These are phyloP conservation scores for Saturnispora ahearnii DNA, from an alignment of 805 yeast species.

Conservation along the genomic window DNA sequence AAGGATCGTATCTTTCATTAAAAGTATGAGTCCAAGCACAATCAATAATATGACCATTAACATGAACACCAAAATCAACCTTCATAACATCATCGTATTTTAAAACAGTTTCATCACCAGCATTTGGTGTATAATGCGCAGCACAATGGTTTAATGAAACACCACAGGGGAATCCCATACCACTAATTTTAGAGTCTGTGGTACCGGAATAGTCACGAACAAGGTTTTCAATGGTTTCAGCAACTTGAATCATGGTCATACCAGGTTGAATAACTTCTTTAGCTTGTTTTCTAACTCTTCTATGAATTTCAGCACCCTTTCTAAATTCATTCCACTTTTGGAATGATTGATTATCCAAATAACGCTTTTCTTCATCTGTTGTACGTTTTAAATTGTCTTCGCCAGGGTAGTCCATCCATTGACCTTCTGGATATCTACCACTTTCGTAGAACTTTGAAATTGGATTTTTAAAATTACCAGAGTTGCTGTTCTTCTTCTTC, in stretches of 20 bases:
- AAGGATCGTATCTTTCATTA: conserved; percentile 70
- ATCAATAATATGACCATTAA: conserved; percentile 88
- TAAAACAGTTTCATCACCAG: conserved; percentile 79
- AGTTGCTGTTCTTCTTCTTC: conserved; percentile 47
- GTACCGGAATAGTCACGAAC: conserved; percentile 56
- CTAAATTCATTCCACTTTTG: conserved; percentile 80
- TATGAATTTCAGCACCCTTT: conserved; percentile 92
- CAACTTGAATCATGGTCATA: conserved; percentile 83
- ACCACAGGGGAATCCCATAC: conserved; percentile 99
- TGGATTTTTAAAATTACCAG: conserved; percentile 36
- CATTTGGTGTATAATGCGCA: conserved; percentile 96
- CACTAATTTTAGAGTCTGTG: conserved; percentile 63
- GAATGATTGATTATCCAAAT: conserved; percentile 56
- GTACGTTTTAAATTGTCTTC: conserved; percentile 63
- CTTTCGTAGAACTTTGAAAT: conserved; percentile 63
- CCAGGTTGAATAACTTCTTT: conserved; percentile 76
- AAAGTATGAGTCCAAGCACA: conserved; percentile 91
- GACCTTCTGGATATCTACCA: conserved; percentile 76
- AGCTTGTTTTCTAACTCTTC: conserved; percentile 79
- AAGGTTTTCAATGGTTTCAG: conserved; percentile 80
- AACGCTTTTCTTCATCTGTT: conserved; percentile 80
- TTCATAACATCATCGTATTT: conserved; percentile 89
- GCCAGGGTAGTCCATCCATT: conserved; percentile 66
- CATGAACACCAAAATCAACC: conserved; percentile 94
- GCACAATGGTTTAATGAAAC: conserved; percentile 88